Percentiles rank a stretch among this genome's conserved stretches.
phyloP scores from a whole-genome alignment of 345 rosid species.

The Acer yangbiense region DNA sequence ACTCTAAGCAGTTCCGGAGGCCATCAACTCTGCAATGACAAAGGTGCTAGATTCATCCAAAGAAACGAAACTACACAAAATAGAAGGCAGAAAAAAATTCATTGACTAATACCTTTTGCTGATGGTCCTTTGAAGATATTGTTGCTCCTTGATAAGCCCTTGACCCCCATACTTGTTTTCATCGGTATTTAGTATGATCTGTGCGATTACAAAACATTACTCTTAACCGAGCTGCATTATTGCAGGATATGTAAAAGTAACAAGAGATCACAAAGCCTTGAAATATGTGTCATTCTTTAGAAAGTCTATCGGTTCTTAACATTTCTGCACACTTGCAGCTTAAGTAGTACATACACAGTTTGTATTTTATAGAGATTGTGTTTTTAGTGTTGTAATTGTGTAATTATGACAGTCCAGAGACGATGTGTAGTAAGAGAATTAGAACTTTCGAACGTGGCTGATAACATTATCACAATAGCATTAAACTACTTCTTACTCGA shows the following conservation, averaged over 20 bases:
- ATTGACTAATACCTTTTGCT: slow-evolving; percentile 51
- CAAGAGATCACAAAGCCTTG: background rate
- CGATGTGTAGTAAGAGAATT: background rate
- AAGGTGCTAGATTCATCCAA: slow-evolving; percentile 15
- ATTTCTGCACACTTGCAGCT: background rate
- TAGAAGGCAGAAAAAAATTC: slow-evolving; percentile 10
- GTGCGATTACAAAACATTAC: slow-evolving; percentile 20
- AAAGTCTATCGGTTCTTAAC: background rate
- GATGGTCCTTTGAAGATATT: slow-evolving; percentile 67
- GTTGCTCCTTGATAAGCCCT: slow-evolving; percentile 56
- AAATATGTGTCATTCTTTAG: background rate
- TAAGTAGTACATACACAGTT: background rate
- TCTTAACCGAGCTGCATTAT: background rate
- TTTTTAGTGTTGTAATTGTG: background rate
- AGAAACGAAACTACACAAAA: slow-evolving; percentile 1
- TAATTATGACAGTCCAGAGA: background rate
- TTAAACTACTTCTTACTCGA: slow-evolving; percentile 47
- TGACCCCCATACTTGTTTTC: slow-evolving; percentile 80
- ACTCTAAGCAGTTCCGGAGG: slow-evolving; percentile 69
- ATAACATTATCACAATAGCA: background rate
- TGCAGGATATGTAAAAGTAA: background rate
- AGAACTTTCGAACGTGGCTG: background rate
- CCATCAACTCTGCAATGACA: slow-evolving; percentile 70
- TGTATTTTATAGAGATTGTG: background rate
- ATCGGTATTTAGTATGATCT: slow-evolving; percentile 81